These are phyloP conservation scores for Xylaria arbuscula DNA, from an alignment of 2,329 filamentous ascomycete species.

Conservation along the genomic window DNA sequence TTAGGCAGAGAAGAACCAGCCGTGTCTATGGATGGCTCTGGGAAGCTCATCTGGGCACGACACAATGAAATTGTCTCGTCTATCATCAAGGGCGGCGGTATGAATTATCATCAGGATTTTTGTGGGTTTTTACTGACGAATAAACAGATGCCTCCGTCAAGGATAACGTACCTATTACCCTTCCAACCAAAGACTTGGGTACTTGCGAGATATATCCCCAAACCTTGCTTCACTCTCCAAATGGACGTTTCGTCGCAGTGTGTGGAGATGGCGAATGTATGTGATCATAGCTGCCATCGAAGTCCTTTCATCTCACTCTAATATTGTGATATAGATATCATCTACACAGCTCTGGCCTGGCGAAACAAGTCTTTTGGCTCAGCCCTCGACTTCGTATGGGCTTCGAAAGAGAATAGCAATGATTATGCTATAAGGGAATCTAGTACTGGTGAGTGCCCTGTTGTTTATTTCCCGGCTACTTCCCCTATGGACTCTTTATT, in stretches of 20 bases:
- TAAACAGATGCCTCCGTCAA: conserved; percentile 78
- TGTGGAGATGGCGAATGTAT: conserved; percentile 91
- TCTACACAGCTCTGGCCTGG: conserved; percentile 96
- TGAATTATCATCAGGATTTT: conserved; percentile 42
- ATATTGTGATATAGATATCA: conserved; percentile 70
- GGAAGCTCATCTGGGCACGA: conserved; percentile 95
- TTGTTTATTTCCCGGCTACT: background rate
- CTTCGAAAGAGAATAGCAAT: conserved; percentile 95
- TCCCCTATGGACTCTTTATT: background rate
- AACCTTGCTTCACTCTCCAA: conserved; percentile 93
- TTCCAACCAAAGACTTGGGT: conserved; percentile 93
- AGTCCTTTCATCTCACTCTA: background rate
- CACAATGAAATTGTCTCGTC: conserved; percentile 96
- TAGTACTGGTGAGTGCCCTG: conserved; percentile 69
- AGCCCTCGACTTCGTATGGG: conserved; percentile 96
- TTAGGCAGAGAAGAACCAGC: conserved; percentile 97
- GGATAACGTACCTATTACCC: conserved; percentile 85
- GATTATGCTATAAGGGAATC: conserved; percentile 98
- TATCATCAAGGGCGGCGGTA: conserved; percentile 88
- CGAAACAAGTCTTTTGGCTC: conserved; percentile 98
- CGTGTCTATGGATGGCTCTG: conserved; percentile 95
- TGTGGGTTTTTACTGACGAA: conserved; percentile 49
- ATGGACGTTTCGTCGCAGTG: conserved; percentile 81
- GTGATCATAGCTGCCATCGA: background rate
- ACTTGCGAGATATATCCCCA: conserved; percentile 98